Base-by-base conservation (phyloP, 2,329 filamentous ascomycete species). In the Lithohypha guttulata region DNA sequence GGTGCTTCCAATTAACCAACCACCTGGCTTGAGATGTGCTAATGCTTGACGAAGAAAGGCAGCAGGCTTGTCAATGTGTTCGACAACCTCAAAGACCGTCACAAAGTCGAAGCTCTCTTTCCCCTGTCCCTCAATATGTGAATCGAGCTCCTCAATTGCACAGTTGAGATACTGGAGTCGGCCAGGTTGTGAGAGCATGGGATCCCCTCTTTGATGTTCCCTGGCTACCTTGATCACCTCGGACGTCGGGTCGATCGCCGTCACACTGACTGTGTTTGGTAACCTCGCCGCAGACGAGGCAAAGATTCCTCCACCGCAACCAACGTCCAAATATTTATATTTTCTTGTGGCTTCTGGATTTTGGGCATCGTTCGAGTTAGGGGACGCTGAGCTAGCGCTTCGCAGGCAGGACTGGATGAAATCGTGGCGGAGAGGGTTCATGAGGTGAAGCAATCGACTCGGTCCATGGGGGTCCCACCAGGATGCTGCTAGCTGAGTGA, bases 391-490 rank as follows among this genome's bases (percentile, higher is more conserved):
- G 9, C 26, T 10, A 28, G 26, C 15, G 34, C 47, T 14, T 38
- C 53, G 33, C 36, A 80, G 73, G 57, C 89, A 95, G 46, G 67
- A 64, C 15, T 70, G 70, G 59, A 95, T 91, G 63, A 96, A 96
- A 62, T 86, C 79, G 65, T 96, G 87, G 22, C 91, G 86, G 31
- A 94, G 75, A 2, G 91, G 91, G 64, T 98, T 96, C 89, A 98
- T 96, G 50, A 94, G 79, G 62, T 98, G 91, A 2, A 98, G 77
- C 42, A 95, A 77, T 26, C 89, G 78, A 3, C 86, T 95, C 5
- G 89, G 81, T 36, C 91, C 91, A 56, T 94, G 79, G 1, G 89
- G 84, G 62, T 96, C 87, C 91, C 91, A 98, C 91, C 91, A 98
- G 53, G 81, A 81, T 49, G 83, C 84, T 49, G 91, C 91, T 54